These are phyloP conservation scores for Exserohilum rostratum DNA, from an alignment of 2,329 filamentous ascomycete species.

Conservation along the genomic window DNA sequence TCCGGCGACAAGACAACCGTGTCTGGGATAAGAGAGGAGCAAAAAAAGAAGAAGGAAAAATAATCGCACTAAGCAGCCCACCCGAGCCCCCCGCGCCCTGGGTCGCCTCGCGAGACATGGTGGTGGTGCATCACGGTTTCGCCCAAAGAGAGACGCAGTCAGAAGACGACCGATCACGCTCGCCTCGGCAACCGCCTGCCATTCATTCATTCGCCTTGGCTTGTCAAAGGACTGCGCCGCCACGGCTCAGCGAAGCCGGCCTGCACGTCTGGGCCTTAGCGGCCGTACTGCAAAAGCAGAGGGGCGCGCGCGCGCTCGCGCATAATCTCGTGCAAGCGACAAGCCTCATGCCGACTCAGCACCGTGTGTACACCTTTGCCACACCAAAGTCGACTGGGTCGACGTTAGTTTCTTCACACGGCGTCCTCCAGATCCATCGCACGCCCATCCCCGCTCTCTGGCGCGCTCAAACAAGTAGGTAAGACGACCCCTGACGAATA, in stretches of 20 bases:
- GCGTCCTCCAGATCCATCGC: slow-evolving; percentile 16
- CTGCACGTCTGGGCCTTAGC: slow-evolving; percentile 6
- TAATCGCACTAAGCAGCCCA: slow-evolving; percentile 2
- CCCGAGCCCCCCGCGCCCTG: slow-evolving; percentile 14
- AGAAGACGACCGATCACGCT: slow-evolving; percentile 4
- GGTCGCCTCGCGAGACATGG: slow-evolving; percentile 11
- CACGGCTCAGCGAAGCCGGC: slow-evolving; percentile 9
- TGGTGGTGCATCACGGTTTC: slow-evolving; percentile 8
- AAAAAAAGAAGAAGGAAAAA: slow-evolving; percentile 2
- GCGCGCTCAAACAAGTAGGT: slow-evolving; percentile 32
- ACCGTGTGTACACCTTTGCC: slow-evolving; percentile 15
- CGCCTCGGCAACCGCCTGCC: neutral
- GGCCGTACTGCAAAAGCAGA: slow-evolving; percentile 11
- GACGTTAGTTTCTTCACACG: slow-evolving; percentile 38
- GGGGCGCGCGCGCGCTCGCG: no score
- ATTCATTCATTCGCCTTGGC: slow-evolving; percentile 14
- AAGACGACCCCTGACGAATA: slow-evolving; percentile 25
- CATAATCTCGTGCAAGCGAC: slow-evolving; percentile 8
- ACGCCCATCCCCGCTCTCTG: slow-evolving; percentile 11
- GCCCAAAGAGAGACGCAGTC: neutral
- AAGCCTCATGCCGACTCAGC: slow-evolving; percentile 14
- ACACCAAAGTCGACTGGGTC: slow-evolving; percentile 15
- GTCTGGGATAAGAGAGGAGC: no score
- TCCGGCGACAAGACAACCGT: slow-evolving; percentile 14
- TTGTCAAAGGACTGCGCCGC: slow-evolving; percentile 4